Conservation (phyloP, 2,329 filamentous ascomycete species). For the Capronia epimyces region DNA sequence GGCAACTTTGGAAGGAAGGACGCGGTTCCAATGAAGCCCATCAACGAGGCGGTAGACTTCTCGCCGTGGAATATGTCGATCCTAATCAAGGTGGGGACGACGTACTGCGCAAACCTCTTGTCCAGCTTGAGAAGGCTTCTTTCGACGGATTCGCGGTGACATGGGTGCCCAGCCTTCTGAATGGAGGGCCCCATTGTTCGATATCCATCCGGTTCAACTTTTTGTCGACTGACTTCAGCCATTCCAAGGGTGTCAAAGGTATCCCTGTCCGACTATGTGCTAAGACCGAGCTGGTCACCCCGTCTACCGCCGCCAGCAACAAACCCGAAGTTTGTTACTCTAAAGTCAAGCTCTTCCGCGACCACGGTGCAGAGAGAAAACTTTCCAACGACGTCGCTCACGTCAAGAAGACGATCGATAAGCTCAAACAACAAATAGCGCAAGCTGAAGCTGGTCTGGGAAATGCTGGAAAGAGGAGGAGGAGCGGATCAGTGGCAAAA, state of each 20-base stretch:
- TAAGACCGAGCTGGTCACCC: conserved; percentile 68
- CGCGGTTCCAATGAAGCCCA: conserved; percentile 94
- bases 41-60: conserved; percentile 82
- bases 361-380: conserved; percentile 92
- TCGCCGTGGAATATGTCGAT: conserved; percentile 91
- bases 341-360: conserved; percentile 94
- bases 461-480: conserved; percentile 57
- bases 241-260: conserved; percentile 96
- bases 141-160: conserved; percentile 92
- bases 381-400: conserved; percentile 90
- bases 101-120: conserved; percentile 54
- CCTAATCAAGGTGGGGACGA: conserved; percentile 51
- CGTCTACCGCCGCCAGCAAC: conserved; percentile 37
- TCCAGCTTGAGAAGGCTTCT: conserved; percentile 69
- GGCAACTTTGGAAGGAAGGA: conserved; percentile 94
- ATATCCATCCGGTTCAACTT: conserved; percentile 97
- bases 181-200: conserved; percentile 67
- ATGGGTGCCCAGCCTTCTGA: conserved; percentile 67
- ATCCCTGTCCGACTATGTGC: conserved; percentile 90
- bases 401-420: conserved; percentile 94
- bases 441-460: conserved; percentile 62
- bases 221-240: conserved; percentile 95
- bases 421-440: conserved; percentile 85
- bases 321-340: conserved; percentile 78
- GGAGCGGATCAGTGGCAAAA: conserved; percentile 49